Conservation (phyloP, 345 rosid species). For the Microcos paniculata region DNA sequence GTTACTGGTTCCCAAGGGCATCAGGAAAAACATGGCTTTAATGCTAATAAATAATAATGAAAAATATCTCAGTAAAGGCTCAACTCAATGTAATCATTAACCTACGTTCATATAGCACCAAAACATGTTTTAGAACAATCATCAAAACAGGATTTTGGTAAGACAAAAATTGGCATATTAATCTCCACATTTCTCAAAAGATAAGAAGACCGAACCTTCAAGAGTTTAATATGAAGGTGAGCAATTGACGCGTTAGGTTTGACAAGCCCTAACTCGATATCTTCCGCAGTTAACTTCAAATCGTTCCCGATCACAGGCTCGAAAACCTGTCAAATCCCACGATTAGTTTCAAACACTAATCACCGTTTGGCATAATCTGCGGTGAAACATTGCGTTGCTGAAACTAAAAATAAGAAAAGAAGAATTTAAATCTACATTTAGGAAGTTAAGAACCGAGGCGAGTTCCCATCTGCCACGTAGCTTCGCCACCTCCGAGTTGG, state of each 20-base stretch:
- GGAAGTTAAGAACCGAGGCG: slow-evolving; percentile 84
- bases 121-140: not conserved
- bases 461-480: slow-evolving; percentile 89
- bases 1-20: not conserved
- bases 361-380: not conserved
- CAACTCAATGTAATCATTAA: not conserved
- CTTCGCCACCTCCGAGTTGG: slow-evolving; percentile 37
- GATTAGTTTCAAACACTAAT: not conserved
- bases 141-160: not conserved
- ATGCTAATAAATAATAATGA: not conserved
- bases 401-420: not conserved
- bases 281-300: slow-evolving; percentile 69
- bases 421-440: slow-evolving; percentile 42
- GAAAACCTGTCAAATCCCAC: slow-evolving; percentile 53
- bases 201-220: slow-evolving; percentile 50
- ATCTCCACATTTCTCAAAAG: not conserved
- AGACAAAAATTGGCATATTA: not conserved
- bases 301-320: slow-evolving; percentile 53
- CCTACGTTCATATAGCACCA: not conserved
- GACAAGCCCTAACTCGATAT: slow-evolving; percentile 67
- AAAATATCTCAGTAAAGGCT: not conserved
- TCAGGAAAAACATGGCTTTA: not conserved
- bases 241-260: slow-evolving; percentile 46
- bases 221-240: slow-evolving; percentile 64
- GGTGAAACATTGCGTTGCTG: not conserved